Percentiles rank a stretch among this genome's conserved stretches.
These are phyloP conservation scores for Apiotrichum gamsii DNA, from an alignment of 1,284 basidiomycete species.

Conservation along the genomic window DNA sequence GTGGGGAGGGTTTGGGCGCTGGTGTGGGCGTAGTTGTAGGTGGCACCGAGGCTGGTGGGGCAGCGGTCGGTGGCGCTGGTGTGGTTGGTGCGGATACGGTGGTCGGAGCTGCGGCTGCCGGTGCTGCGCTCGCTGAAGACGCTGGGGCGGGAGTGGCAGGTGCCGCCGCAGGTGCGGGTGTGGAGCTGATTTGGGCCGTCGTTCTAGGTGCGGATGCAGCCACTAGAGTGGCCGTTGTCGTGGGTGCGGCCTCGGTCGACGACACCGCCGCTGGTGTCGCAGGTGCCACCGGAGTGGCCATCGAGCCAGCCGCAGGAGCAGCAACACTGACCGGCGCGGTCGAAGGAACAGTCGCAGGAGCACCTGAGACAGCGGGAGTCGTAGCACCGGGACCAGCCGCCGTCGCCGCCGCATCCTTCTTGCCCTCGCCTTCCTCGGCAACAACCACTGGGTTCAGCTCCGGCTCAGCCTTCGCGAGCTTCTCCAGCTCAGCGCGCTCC, in stretches of 20 bases:
- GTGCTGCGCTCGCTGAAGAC: neutral
- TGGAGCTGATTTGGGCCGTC: too few relatives aligned
- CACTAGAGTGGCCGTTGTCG: neutral
- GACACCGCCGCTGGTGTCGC: neutral
- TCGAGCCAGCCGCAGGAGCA: neutral
- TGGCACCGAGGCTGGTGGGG: neutral
- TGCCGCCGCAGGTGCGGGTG: neutral
- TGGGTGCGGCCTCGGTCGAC: neutral
- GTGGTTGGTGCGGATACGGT: neutral
- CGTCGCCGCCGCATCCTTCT: neutral
- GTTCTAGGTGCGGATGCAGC: too few relatives aligned
- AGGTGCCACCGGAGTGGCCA: neutral
- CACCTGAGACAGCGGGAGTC: neutral
- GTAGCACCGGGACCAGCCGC: too few relatives aligned
- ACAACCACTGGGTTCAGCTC: constrained; percentile 15
- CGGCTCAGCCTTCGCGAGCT: constrained; percentile 23
- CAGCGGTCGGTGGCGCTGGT: neutral
- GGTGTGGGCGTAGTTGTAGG: neutral
- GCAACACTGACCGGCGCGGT: neutral
- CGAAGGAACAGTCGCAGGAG: neutral
- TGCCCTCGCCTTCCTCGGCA: neutral
- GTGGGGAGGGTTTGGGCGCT: neutral
- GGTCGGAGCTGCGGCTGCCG: neutral
- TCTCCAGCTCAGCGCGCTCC: constrained; percentile 25
- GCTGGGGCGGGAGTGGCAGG: neutral